Base-by-base conservation (phyloP, 129 eudicot species). In the Flaveria robusta region DNA sequence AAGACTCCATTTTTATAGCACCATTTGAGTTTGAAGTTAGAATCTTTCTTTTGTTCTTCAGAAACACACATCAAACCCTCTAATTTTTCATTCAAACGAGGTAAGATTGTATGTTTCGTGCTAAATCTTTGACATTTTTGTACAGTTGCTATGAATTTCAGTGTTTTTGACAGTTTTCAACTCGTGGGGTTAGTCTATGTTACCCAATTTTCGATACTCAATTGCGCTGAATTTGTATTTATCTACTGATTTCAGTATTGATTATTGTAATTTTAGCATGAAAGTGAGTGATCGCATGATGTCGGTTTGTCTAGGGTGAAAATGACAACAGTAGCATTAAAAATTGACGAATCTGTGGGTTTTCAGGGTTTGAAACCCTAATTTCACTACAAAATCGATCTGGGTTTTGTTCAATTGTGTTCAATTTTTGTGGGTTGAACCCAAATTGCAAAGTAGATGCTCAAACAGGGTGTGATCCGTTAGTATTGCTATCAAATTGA, bases 251-350 rank as follows among this genome's bases (percentile, higher is more conserved):
- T 71, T 76, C 39, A 66, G 52, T 52, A 63, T 27, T 65, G 42
- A 14, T 51, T 14, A 43, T 54, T 63, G 62, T 59, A 42, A 39
- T 10, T 56, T 31, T 77, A 66, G 42, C 45, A 45, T 31, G 77
- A 77, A 72, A 80, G 82, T 72, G 71, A 82, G 79, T 77, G 82
- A 20, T 66, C 64, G 34, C 59, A 71, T 69, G 81, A 69, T 76
- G 77, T 47, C 66, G 18, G 51, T 81, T 70, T 70, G 50, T 62
- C 66, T 75, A 70, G 49, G 73, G 26, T 82, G 82, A 77, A 63
- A 77, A 77, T 56, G 79, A 74, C 75, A 47, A 66, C 51, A 42
- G 42, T 19, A 58, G 52, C 75, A 56, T 62, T 31, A 42, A 62
- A 47, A 59, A 68, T 54, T 29, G 27, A 5, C 34, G 4, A 75